phyloP scores from a whole-genome alignment of 2,329 filamentous ascomycete species.

The Nectriaceae sp. region DNA sequence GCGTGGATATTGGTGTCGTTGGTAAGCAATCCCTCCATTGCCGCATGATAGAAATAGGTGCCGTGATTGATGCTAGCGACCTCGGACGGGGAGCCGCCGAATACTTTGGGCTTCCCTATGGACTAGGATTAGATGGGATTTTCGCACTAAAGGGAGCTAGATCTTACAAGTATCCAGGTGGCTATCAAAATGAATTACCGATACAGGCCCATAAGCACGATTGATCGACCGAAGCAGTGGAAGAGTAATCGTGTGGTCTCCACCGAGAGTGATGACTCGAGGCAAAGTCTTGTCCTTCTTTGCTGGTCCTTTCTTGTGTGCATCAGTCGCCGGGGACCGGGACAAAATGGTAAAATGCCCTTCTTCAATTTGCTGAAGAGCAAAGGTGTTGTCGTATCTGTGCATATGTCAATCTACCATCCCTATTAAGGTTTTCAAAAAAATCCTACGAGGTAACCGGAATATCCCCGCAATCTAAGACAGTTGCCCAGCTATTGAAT shows the following conservation, averaged over 20 bases:
- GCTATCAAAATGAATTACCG: conserved; percentile 64
- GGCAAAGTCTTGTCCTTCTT: conserved; percentile 76
- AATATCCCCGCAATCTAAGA: conserved; percentile 83
- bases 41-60: conserved; percentile 85
- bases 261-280: conserved; percentile 75
- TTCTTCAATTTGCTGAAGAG: conserved; percentile 82
- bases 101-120: conserved; percentile 80
- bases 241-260: conserved; percentile 64
- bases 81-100: conserved; percentile 77
- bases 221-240: conserved; percentile 62
- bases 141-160: background rate
- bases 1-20: conserved; percentile 89
- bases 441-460: conserved; percentile 74
- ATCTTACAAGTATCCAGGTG: conserved; percentile 66
- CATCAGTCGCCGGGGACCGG: conserved; percentile 69
- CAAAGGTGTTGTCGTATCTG: conserved; percentile 81
- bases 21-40: conserved; percentile 73
- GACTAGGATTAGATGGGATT: background rate
- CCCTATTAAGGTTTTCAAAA: background rate
- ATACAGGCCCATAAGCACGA: conserved; percentile 60
- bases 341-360: conserved; percentile 77
- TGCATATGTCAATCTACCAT: conserved; percentile 1
- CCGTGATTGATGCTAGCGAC: conserved; percentile 82
- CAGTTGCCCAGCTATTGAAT: conserved; percentile 77
- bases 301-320: conserved; percentile 66